Percentiles rank a stretch among this genome's conserved stretches.
Evolutionary conservation across 2,329 filamentous ascomycete species (phyloP).

Genomic region (Boeremia exigua): DNA sequence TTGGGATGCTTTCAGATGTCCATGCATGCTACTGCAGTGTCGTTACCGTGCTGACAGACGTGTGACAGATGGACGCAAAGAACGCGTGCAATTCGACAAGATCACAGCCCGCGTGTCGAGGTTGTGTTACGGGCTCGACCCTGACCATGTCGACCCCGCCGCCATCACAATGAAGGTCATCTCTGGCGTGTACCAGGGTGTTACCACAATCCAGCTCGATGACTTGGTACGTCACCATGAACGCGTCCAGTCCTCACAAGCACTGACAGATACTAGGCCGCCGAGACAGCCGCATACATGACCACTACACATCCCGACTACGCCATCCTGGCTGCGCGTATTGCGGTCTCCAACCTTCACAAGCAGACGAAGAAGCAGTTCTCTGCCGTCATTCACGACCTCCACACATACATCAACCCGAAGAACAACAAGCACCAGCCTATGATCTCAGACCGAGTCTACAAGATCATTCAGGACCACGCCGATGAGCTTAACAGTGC

Average conservation of each 20-base stretch:
- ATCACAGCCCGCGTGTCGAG: conserved; percentile 98
- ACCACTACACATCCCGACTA: conserved; percentile 99
- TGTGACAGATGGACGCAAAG: conserved; percentile 89
- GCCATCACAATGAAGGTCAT: conserved; percentile 99
- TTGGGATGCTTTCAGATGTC: conserved; percentile 17
- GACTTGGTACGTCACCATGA: conserved; percentile 74
- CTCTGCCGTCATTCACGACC: conserved; percentile 90
- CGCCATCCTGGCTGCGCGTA: conserved; percentile 95
- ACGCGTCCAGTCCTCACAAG: conserved; percentile 21
- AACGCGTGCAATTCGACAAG: conserved; percentile 99
- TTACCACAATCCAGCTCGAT: conserved; percentile 94
- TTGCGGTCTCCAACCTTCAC: conserved; percentile 98
- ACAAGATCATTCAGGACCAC: conserved; percentile 93
- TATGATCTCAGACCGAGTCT: conserved; percentile 93
- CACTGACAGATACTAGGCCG: conserved; percentile 67
- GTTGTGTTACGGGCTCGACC: conserved; percentile 95
- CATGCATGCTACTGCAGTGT: conserved; percentile 24
- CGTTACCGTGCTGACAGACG: conserved; percentile 33
- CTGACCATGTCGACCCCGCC: conserved; percentile 94
- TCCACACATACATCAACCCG: conserved; percentile 96
- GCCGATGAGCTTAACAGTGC: conserved; percentile 97
- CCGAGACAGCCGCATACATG: conserved; percentile 99
- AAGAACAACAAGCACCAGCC: conserved; percentile 83
- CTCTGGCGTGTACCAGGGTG: conserved; percentile 97
- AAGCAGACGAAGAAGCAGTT: conserved; percentile 99